Percentiles rank a stretch among this genome's conserved stretches.
Evolutionary conservation across 176 grass and related monocot species (phyloP).

Genomic region (Olyra latifolia): DNA sequence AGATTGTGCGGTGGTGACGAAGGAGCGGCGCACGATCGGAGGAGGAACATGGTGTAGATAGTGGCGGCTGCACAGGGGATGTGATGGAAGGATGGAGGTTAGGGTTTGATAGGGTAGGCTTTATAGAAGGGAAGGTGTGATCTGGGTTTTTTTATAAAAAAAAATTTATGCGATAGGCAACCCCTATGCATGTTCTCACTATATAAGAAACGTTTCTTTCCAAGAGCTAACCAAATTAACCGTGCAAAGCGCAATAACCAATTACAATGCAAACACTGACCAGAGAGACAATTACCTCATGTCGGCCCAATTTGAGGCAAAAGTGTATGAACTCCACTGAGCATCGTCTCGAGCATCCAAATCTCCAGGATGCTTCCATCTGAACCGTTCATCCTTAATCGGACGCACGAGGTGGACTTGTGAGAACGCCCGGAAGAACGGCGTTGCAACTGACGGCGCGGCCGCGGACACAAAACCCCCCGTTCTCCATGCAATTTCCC

Average conservation of each 20-base stretch:
- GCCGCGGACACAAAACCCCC: not conserved
- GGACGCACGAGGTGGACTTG: not conserved
- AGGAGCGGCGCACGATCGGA: too few species aligned
- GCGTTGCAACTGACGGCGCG: constrained; percentile 19
- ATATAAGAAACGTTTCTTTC: too few species aligned
- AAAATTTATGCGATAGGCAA: not conserved
- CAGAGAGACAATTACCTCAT: too few species aligned
- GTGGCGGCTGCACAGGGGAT: too few species aligned
- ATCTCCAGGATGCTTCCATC: not conserved
- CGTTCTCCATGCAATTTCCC: not conserved
- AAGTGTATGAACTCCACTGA: not conserved
- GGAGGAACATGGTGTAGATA: too few species aligned
- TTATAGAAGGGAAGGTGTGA: too few species aligned
- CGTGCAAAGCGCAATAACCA: too few species aligned
- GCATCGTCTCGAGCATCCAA: not conserved
- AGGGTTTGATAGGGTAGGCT: too few species aligned
- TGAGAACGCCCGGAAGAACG: not conserved
- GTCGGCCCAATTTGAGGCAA: constrained; percentile 27
- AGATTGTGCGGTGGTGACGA: too few species aligned
- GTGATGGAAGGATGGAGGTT: too few species aligned
- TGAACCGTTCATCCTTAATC: not conserved
- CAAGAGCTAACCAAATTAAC: not conserved
- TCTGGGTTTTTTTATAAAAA: too few species aligned
- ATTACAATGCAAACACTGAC: too few species aligned
- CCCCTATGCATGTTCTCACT: not conserved